Percentiles rank a stretch among this genome's conserved stretches.
Evolutionary conservation across 1,284 basidiomycete genomes (phyloP).

Genomic region (Cutaneotrichosporon cutaneum): DNA sequence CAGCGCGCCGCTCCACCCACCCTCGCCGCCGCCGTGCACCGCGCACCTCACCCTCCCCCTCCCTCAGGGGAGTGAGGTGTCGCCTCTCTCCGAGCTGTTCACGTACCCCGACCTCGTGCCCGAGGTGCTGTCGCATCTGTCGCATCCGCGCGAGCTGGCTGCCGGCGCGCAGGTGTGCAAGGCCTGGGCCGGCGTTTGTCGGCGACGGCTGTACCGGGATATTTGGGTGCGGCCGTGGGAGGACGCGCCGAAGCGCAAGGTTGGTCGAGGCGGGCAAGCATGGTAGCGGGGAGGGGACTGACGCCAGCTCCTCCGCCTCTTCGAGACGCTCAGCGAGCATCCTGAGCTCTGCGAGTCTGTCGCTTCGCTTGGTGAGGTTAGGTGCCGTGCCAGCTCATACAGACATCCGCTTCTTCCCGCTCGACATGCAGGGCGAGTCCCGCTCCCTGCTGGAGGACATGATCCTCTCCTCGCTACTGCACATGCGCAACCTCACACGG

Average conservation of each 20-base stretch:
- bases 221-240: slow-evolving; percentile 53
- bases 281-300: slow-evolving; percentile 9
- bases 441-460: slow-evolving; percentile 38
- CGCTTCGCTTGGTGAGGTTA: slow-evolving; percentile 36
- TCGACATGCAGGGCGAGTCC: slow-evolving; percentile 37
- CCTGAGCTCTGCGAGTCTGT: slow-evolving; percentile 41
- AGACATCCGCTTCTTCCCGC: slow-evolving; percentile 51
- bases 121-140: slow-evolving; percentile 37
- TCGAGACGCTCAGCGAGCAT: slow-evolving; percentile 35
- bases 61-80: slow-evolving; percentile 16
- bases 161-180: slow-evolving; percentile 35
- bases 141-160: slow-evolving; percentile 40
- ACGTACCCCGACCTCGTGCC: slow-evolving; percentile 43
- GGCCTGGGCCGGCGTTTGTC: slow-evolving; percentile 33
- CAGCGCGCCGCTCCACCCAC: slow-evolving; percentile 24
- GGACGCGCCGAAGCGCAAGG: slow-evolving; percentile 30
- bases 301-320: slow-evolving; percentile 40
- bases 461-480: slow-evolving; percentile 31
- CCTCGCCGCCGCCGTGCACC: slow-evolving; percentile 28
- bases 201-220: slow-evolving; percentile 42
- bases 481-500: slow-evolving; percentile 42
- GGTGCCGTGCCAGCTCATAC: neutral
- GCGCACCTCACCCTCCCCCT: slow-evolving; percentile 33
- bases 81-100: slow-evolving; percentile 37
- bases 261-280: slow-evolving; percentile 1